phyloP scores from a whole-genome alignment of 2,329 filamentous ascomycete species.

The Nakataea oryzae region DNA sequence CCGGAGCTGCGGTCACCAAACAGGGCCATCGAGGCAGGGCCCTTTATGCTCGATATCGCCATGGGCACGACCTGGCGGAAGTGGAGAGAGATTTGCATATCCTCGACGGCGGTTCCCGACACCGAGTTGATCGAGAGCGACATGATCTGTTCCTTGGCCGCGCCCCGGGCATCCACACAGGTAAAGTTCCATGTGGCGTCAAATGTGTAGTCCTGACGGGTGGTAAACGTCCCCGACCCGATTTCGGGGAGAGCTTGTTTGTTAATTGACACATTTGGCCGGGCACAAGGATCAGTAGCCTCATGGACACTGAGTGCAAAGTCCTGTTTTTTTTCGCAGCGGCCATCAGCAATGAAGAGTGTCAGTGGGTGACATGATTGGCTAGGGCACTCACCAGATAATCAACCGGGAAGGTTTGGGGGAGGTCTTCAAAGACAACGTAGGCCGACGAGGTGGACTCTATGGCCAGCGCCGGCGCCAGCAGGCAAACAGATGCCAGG shows the following conservation, averaged over 20 bases:
- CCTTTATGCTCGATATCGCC: constrained; percentile 30
- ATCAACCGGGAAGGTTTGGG: constrained; percentile 9
- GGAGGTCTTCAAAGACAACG: constrained; percentile 13
- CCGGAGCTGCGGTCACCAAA: constrained; percentile 10
- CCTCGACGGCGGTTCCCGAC: constrained; percentile 26
- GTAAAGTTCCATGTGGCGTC: constrained; percentile 35
- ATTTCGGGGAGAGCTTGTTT: constrained; percentile 29
- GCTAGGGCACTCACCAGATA: constrained; percentile 13
- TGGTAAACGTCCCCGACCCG: constrained; percentile 29
- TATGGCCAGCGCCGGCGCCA: constrained; percentile 23
- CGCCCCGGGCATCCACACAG: constrained; percentile 29
- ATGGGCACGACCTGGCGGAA: constrained; percentile 35
- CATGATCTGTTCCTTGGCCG: constrained; percentile 31
- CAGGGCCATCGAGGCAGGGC: constrained; percentile 22
- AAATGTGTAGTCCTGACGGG: constrained; percentile 25
- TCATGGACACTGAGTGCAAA: constrained; percentile 34
- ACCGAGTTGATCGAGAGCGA: constrained; percentile 30
- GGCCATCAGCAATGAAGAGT: constrained; percentile 3
- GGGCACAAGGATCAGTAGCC: constrained; percentile 32
- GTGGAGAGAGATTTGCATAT: constrained; percentile 28
- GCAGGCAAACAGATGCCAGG: constrained; percentile 19
- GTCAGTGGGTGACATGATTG: constrained; percentile 1
- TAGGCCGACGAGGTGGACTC: constrained; percentile 15
- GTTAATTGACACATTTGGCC: constrained; percentile 35
- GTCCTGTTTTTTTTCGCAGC: constrained; percentile 15